Conservation (phyloP, 75 land plant genomes). For the Isoetes taiwanensis region DNA sequence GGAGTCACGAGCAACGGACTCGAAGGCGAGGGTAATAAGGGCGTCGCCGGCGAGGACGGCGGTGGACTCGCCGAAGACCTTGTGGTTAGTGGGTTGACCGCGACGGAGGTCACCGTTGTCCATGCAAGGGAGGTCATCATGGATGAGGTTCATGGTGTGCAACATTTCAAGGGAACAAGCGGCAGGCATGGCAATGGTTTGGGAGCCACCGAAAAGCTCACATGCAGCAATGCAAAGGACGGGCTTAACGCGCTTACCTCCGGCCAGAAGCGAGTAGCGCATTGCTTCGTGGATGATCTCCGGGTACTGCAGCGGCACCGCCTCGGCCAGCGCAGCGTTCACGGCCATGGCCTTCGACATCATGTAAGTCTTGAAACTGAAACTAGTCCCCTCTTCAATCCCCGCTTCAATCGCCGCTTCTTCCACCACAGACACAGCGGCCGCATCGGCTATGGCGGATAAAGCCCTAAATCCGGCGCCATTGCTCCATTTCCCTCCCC, state of each 20-base stretch:
- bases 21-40: conserved; percentile 37
- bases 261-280: conserved; percentile 26
- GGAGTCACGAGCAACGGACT: conserved; percentile 19
- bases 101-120: conserved; percentile 49
- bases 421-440: too few relatives aligned
- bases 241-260: conserved; percentile 20
- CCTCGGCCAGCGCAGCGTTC: conserved; percentile 25
- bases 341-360: conserved; percentile 27
- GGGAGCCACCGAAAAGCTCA: conserved; percentile 34
- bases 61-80: conserved; percentile 35
- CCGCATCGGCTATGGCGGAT: too few relatives aligned
- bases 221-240: conserved; percentile 39
- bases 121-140: conserved; percentile 51
- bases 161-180: conserved; percentile 60
- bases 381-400: too few relatives aligned
- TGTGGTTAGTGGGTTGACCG: conserved; percentile 41
- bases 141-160: conserved; percentile 53
- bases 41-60: conserved; percentile 50
- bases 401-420: too few relatives aligned
- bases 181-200: conserved; percentile 33
- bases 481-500: too few relatives aligned
- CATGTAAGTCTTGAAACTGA: conserved; percentile 51
- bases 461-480: too few relatives aligned
- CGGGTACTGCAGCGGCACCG: conserved; percentile 24
- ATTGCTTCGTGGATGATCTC: conserved; percentile 25